Evolutionary conservation across 352 stramenopile species (phyloP).

Genomic region (Globisporangium paddicum): DNA sequence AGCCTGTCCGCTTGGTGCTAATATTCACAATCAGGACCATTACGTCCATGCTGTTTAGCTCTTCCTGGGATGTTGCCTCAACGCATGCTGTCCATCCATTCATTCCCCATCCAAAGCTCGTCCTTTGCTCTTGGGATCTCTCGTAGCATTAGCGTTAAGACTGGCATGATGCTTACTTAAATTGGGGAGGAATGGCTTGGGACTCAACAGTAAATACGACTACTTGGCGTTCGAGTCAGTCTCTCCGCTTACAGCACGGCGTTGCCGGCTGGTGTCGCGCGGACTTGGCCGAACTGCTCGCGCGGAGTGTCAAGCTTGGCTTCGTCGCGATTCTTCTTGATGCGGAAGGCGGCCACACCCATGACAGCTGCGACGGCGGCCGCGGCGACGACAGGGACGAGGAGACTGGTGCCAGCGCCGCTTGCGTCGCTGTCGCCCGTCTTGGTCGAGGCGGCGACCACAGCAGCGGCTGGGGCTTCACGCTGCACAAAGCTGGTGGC

Average conservation of each 20-base stretch:
- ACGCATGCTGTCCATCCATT: background rate
- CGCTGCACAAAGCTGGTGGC: background rate
- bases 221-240: background rate
- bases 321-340: slow-evolving; percentile 11
- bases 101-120: background rate
- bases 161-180: background rate
- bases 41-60: background rate
- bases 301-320: slow-evolving; percentile 4
- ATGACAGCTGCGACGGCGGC: slow-evolving; percentile 1
- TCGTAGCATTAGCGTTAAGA: background rate
- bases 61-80: background rate
- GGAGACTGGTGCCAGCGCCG: background rate
- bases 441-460: background rate
- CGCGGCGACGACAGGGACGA: background rate
- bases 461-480: background rate
- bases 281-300: slow-evolving; percentile 9
- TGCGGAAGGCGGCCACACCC: background rate
- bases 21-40: background rate
- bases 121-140: background rate
- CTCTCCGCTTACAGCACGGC: slow-evolving; percentile 4
- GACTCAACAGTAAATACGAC: slow-evolving; percentile 5
- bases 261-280: slow-evolving; percentile 5
- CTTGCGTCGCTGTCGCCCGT: background rate
- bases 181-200: background rate
- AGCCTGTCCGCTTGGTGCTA: too few species aligned